Evolutionary conservation across 2,329 filamentous ascomycete genomes (phyloP), one percentile per base, ranked within the genome.

Genomic region (Pestalotiopsis sp.): DNA sequence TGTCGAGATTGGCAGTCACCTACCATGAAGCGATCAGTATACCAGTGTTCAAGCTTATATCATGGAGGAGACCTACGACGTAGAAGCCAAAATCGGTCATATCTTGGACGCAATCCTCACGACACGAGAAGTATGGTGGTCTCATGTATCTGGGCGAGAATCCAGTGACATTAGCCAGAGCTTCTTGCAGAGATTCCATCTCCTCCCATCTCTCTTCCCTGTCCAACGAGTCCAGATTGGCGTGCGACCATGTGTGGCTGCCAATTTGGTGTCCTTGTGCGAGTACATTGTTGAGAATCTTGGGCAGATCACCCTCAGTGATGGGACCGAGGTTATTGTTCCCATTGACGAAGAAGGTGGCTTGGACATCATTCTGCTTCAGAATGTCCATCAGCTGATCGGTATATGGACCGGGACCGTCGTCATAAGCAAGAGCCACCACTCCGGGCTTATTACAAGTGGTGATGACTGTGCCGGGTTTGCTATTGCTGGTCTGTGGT

Each of bases 171-270:
- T 80, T 77, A 52, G 78, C 79, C 39, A 86, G 69, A 0, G 83
- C 84, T 45, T 82, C 82, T 75, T 86, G 83, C 68, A 83, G 82
- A 67, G 80, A 80, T 36, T 81, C 71, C 76, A 86, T 83, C 71
- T 86, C 81, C 60, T 78, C 72, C 25, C 71, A 73, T 49, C 80
- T 77, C 67, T 79, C 78, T 12, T 73, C 67, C 4, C 77, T 75
- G 3, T 73, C 77, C 67, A 84, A 68, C 27, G 74, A 70, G 61
- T 75, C 78, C 3, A 84, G 76, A 70, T 85, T 80, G 66, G 80
- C 75, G 71, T 86, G 84, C 7, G 80, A 81, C 81, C 80, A 85
- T 1, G 83, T 85, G 72, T 86, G 84, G 67, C 80, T 82, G 56
- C 79, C 84, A 56, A 86, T 75, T 67, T 86, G 84, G 70, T 86